Evolutionary conservation across 495 filamentous ascomycete genomes (phyloP).

Genomic region (Tuber borchii): DNA sequence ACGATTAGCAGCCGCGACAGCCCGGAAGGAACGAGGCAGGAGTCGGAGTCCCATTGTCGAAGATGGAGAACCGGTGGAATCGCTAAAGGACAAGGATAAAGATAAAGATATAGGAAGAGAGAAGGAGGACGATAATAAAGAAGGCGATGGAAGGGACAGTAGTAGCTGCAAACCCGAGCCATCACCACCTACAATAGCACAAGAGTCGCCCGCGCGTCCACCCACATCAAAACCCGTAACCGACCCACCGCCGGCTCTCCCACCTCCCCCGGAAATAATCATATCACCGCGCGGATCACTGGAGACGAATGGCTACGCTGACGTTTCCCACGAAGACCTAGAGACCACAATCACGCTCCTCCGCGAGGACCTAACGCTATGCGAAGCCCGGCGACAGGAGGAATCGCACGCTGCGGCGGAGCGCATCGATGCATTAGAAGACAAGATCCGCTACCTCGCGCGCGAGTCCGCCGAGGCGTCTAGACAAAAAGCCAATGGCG

Average conservation of each 20-base stretch:
- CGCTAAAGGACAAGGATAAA: conserved; percentile 5
- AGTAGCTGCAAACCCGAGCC: not conserved
- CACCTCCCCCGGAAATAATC: conserved; percentile 42
- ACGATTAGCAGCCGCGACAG: conserved; percentile 65
- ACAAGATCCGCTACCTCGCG: conserved; percentile 80
- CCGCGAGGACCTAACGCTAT: conserved; percentile 25
- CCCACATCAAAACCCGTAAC: conserved; percentile 7
- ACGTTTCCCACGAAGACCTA: conserved; percentile 31
- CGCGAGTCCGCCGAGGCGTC: conserved; percentile 69
- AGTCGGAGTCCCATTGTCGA: conserved; percentile 7
- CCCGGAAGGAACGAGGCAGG: conserved; percentile 25
- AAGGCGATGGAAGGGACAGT: not conserved
- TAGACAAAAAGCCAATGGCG: conserved; percentile 54
- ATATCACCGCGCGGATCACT: conserved; percentile 33
- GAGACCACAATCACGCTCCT: conserved; percentile 34
- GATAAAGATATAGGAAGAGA: not conserved
- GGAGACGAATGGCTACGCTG: conserved; percentile 8
- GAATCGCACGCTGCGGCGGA: conserved; percentile 52
- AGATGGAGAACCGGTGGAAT: not conserved
- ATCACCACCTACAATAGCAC: not conserved
- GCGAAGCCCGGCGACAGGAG: conserved; percentile 51
- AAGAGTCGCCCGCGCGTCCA: not conserved
- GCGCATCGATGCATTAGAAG: conserved; percentile 84
- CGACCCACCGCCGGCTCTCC: conserved; percentile 6
- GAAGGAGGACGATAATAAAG: not conserved